Evolutionary conservation across 1,284 basidiomycete species (phyloP), one percentile per base, ranked within the genome.

Genomic region (Marasmius tenuissimus): DNA sequence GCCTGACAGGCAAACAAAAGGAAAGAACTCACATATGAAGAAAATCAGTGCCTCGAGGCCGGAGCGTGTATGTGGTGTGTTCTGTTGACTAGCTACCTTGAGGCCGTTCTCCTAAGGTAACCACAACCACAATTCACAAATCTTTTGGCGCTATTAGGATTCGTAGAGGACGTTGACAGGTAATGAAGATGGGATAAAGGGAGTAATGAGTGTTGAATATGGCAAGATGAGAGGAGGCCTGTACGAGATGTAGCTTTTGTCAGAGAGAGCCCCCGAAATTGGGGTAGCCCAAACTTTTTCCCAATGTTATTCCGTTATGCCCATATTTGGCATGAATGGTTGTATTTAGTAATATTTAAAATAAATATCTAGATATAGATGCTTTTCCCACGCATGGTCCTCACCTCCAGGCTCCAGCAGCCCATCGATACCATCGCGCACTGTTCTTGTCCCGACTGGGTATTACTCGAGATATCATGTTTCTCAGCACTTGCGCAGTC

Each of bases 11-110:
- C 6, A 54, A 14, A 38, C n/a, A 54, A 54, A 38, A 54, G 34
- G 35, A 54, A 54, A 54, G 6, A 54, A 38, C 52, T 37, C 16
- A 54, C 52, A 18, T 34, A 18, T 1, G n/a, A 37, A 37, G 18
- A 16, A 16, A 16, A 54, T 54, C 52, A 38, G 34, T 27, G 37
- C 52, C 52, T 54, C 38, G 52, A 54, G 52, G 52, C 52, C 18
- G 38, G 16, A 18, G 52, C 52, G 52, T 54, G 52, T 49, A 49
- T 18, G 9, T 34, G 34, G 33, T 9, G 52, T 54, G 52, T 54
- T 16, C 50, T 52, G 52, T 54, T 54, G 52, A 54, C 27, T n/a
- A 49, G 48, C 35, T 37, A 35, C 52, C 52, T 54, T 35, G 52
- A 54, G 52, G 52, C 27, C 34, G 33, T n/a, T 37, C 52, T 35